Percentiles rank a stretch among this genome's conserved stretches.
Conservation (phyloP, 73 alveolate species). For the Paramecium sonneborni region DNA sequence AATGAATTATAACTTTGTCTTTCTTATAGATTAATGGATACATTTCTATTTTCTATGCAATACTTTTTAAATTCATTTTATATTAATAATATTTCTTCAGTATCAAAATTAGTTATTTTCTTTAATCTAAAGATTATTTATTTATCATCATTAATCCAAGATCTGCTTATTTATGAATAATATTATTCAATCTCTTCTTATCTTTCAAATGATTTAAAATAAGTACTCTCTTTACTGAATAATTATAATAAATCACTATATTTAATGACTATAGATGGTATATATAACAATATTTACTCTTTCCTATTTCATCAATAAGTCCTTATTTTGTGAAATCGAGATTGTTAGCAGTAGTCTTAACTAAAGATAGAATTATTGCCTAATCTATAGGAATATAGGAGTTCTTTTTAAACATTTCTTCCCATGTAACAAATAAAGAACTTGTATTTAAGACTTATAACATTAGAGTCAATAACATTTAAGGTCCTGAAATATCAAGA, state of each 20-base stretch:
- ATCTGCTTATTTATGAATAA: slow-evolving; percentile 19
- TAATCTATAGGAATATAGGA: background rate
- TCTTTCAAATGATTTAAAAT: slow-evolving; percentile 6
- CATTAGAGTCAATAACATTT: background rate
- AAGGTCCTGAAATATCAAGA: slow-evolving; percentile 34
- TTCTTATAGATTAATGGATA: background rate
- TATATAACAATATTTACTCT: background rate
- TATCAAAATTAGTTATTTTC: slow-evolving; percentile 25
- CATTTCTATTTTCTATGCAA: background rate
- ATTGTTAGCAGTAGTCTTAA: background rate
- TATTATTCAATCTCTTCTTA: background rate
- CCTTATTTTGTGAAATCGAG: background rate
- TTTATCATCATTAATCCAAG: slow-evolving; percentile 40
- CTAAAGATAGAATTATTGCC: background rate
- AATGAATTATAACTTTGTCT: background rate
- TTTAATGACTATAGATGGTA: background rate
- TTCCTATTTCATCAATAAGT: background rate
- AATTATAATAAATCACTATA: background rate
- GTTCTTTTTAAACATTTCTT: background rate
- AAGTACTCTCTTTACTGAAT: background rate
- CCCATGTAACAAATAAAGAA: background rate
- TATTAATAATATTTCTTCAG: background rate
- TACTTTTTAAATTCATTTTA: slow-evolving; percentile 14
- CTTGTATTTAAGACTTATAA: slow-evolving; percentile 28
- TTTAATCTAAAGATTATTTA: background rate